These are phyloP conservation scores for Heritiera littoralis DNA, from an alignment of 345 rosid genomes.

Conservation along the genomic window DNA sequence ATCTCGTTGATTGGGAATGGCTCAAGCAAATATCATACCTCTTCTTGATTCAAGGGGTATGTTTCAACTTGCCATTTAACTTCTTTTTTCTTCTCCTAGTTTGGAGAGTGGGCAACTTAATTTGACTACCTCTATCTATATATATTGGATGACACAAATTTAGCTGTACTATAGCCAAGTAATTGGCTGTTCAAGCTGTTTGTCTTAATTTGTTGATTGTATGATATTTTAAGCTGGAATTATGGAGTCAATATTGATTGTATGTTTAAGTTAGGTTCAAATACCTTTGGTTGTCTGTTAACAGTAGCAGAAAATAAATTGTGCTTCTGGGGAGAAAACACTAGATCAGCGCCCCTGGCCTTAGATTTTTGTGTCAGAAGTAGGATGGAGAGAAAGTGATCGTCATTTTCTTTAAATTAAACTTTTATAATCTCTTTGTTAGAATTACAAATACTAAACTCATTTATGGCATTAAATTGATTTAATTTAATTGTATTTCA, in stretches of 20 bases:
- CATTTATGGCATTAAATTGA: neutral
- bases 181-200: neutral
- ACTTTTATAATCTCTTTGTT: neutral
- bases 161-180: neutral
- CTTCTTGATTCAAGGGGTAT: conserved; percentile 21
- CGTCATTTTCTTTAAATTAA: neutral
- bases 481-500: neutral
- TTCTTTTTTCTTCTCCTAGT: neutral
- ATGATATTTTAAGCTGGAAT: neutral
- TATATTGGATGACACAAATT: neutral
- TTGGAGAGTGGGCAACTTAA: neutral
- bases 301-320: neutral
- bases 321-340: neutral
- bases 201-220: neutral
- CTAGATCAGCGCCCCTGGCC: neutral
- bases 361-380: neutral
- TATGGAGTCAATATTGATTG: neutral
- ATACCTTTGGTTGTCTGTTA: neutral
- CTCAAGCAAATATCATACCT: conserved; percentile 16
- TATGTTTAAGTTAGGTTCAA: neutral
- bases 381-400: neutral
- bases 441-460: neutral
- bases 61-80: conserved; percentile 16
- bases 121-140: neutral
- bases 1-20: conserved; percentile 43